phyloP scores from a whole-genome alignment of 2,329 filamentous ascomycete genomes.

The Herpotrichia juniperi region DNA sequence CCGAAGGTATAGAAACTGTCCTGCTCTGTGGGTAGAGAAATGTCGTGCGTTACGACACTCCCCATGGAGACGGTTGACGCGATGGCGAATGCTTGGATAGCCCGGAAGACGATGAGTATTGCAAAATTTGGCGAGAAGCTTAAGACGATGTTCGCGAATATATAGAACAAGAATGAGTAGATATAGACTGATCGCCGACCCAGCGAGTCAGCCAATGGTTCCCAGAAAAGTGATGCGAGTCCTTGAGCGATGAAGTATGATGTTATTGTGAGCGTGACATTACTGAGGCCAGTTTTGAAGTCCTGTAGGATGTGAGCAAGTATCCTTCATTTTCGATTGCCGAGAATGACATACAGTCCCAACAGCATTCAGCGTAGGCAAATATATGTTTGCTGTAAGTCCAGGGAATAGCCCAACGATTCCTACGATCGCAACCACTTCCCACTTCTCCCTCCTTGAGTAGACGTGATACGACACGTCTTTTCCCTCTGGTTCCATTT shows the following conservation, averaged over 20 bases:
- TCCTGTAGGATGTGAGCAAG: constrained; percentile 23
- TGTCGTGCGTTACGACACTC: constrained; percentile 51
- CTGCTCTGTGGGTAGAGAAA: constrained; percentile 44
- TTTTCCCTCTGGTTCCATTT: background rate
- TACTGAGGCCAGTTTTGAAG: constrained; percentile 29
- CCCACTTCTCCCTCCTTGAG: constrained; percentile 12
- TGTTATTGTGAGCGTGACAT: constrained; percentile 41
- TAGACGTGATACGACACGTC: constrained; percentile 20
- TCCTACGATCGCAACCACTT: constrained; percentile 30
- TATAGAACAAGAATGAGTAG: constrained; percentile 55
- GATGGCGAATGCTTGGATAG: constrained; percentile 56
- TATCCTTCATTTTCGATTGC: too few species aligned
- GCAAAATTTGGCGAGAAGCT: constrained; percentile 52
- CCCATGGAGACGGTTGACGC: constrained; percentile 57
- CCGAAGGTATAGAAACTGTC: constrained; percentile 50
- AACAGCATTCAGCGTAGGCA: constrained; percentile 48
- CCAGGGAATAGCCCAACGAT: constrained; percentile 52
- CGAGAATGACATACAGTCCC: constrained; percentile 14
- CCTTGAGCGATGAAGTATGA: constrained; percentile 53
- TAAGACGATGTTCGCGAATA: constrained; percentile 54
- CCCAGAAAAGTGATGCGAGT: constrained; percentile 57
- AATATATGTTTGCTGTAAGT: constrained; percentile 54
- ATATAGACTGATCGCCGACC: constrained; percentile 56
- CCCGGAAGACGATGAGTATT: constrained; percentile 53
- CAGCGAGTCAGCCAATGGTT: constrained; percentile 54